Evolutionary conservation across 1,284 basidiomycete genomes (phyloP).

Genomic region (Sporisorium exsertum): DNA sequence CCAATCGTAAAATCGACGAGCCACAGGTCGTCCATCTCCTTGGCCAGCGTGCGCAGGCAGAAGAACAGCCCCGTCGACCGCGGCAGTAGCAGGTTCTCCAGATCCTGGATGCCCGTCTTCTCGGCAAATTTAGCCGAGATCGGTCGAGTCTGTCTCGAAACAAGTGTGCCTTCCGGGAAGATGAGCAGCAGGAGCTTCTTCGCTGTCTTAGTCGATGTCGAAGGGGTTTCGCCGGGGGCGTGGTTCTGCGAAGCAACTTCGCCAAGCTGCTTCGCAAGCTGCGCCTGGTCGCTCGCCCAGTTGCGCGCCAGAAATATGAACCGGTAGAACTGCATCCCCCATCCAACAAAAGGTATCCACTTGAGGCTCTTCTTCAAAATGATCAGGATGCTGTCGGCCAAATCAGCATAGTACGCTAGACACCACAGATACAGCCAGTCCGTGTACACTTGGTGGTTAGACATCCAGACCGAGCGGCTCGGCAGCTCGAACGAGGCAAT

Average conservation of each 20-base stretch:
- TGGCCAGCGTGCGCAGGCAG: conserved; percentile 82
- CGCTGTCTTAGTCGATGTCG: conserved; percentile 15
- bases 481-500: conserved; percentile 51
- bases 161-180: conserved; percentile 64
- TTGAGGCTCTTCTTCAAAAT: conserved; percentile 59
- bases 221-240: neutral
- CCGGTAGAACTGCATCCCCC: conserved; percentile 64
- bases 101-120: conserved; percentile 74
- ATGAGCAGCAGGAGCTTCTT: conserved; percentile 60
- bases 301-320: conserved; percentile 62
- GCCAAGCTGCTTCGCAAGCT: conserved; percentile 48
- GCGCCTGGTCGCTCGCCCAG: conserved; percentile 53
- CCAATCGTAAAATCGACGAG: conserved; percentile 81
- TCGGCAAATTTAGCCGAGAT: conserved; percentile 58
- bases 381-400: conserved; percentile 56
- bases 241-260: conserved; percentile 35
- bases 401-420: conserved; percentile 59
- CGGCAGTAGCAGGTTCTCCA: conserved; percentile 83
- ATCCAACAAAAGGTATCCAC: conserved; percentile 61
- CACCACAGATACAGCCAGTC: conserved; percentile 67
- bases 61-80: conserved; percentile 90
- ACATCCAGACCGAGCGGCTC: conserved; percentile 51
- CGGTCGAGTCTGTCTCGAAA: conserved; percentile 56
- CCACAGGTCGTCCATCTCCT: conserved; percentile 80
- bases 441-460: conserved; percentile 63